Evolutionary conservation across 352 stramenopile species (phyloP).

Genomic region (Phytophthora colocasiae): DNA sequence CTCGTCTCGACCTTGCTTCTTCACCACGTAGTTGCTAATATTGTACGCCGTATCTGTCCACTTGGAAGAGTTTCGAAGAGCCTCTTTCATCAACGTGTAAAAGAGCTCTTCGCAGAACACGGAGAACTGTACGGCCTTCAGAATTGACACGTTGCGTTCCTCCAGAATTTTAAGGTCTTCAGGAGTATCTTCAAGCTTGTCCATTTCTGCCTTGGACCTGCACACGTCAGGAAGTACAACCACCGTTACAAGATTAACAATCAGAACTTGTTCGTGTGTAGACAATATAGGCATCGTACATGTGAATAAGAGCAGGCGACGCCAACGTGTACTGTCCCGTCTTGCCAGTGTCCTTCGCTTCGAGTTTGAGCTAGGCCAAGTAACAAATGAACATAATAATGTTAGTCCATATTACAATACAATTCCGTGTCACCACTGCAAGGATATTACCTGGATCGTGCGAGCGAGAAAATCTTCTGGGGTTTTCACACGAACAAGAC

Average conservation of each 20-base stretch:
- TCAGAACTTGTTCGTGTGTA: neutral
- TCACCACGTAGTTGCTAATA: conserved; percentile 64
- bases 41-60: conserved; percentile 79
- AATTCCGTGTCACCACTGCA: neutral
- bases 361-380: conserved; percentile 45
- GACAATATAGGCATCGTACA: conserved; percentile 39
- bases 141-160: conserved; percentile 70
- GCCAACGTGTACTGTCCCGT: conserved; percentile 52
- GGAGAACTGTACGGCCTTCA: conserved; percentile 87
- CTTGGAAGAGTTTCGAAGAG: conserved; percentile 64
- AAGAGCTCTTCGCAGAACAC: conserved; percentile 90
- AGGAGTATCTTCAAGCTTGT: conserved; percentile 63
- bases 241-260: no score
- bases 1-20: conserved; percentile 54
- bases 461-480: conserved; percentile 81
- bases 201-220: conserved; percentile 65
- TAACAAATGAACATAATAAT: conserved; percentile 1
- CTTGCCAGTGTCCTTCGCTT: conserved; percentile 43
- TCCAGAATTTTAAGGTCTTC: conserved; percentile 72
- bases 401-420: neutral
- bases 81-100: conserved; percentile 85
- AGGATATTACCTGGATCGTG: conserved; percentile 67
- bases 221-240: neutral
- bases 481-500: conserved; percentile 76
- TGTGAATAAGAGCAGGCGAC: conserved; percentile 45